These are phyloP conservation scores for Pugionium dolabratum DNA, from an alignment of 345 rosid genomes.

Conservation along the genomic window DNA sequence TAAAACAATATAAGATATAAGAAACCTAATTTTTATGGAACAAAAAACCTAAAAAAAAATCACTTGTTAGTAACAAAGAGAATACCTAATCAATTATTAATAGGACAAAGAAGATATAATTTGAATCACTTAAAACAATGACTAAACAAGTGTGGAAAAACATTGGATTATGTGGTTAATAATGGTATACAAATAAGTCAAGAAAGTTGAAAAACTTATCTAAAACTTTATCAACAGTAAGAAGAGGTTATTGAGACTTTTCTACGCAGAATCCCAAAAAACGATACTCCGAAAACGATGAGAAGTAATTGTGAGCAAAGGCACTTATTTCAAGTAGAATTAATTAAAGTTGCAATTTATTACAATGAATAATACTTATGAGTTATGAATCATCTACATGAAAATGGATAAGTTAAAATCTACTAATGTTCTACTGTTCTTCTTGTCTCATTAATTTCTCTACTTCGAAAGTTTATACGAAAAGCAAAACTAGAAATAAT, in stretches of 20 bases:
- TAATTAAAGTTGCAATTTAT: constrained; percentile 11
- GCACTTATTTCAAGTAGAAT: constrained; percentile 30
- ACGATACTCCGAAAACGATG: constrained; percentile 25
- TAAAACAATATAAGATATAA: too few relatives aligned
- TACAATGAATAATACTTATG: constrained; percentile 23
- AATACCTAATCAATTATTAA: too few relatives aligned
- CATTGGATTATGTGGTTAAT: constrained; percentile 18
- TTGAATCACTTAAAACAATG: constrained; percentile 3
- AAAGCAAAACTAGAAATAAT: too few relatives aligned
- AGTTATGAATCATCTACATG: too few relatives aligned
- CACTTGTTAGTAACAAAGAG: too few relatives aligned
- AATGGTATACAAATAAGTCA: constrained; percentile 18
- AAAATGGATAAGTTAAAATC: too few relatives aligned
- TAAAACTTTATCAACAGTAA: constrained; percentile 29
- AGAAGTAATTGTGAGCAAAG: constrained; percentile 24
- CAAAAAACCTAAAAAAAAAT: too few relatives aligned
- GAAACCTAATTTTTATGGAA: too few relatives aligned
- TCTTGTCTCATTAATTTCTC: too few relatives aligned
- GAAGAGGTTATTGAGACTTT: constrained; percentile 26
- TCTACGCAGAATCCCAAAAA: constrained; percentile 12
- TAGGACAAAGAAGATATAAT: background rate
- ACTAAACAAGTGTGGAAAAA: constrained; percentile 22
- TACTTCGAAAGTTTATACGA: too few relatives aligned
- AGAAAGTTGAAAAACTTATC: constrained; percentile 33
- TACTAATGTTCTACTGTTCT: too few relatives aligned